phyloP scores from a whole-genome alignment of 306 rosid genomes.

The Sindora glabra region DNA sequence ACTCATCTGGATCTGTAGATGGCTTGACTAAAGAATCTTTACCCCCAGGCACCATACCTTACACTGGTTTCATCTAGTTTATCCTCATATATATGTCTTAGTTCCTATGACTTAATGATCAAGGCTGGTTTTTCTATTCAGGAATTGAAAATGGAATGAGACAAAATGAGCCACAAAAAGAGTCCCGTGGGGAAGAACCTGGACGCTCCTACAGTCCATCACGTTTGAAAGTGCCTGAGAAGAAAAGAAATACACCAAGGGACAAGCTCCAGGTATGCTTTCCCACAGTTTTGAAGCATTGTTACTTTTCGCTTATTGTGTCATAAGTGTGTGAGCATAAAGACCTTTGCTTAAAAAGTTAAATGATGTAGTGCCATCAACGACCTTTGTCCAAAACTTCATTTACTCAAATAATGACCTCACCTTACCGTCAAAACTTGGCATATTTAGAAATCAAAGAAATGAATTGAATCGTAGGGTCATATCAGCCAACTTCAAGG shows the following conservation, averaged over 20 bases:
- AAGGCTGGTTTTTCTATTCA: conserved; percentile 2
- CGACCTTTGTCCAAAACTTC: not conserved
- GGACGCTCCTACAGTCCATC: conserved; percentile 8
- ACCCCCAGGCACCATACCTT: conserved; percentile 34
- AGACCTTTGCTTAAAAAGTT: not conserved
- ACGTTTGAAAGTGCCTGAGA: conserved; percentile 31
- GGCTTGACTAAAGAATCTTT: conserved; percentile 31
- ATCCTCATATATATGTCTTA: not conserved
- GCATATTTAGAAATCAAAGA: conserved; percentile 1
- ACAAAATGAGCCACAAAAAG: conserved; percentile 13
- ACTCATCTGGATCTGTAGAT: too few relatives aligned
- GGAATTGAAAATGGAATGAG: conserved; percentile 29
- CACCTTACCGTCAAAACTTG: not conserved
- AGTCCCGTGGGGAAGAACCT: conserved; percentile 19
- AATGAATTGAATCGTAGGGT: not conserved
- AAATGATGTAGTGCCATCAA: not conserved
- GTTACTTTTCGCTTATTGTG: not conserved
- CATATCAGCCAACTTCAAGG: not conserved
- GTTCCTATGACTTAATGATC: conserved; percentile 13
- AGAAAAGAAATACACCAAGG: conserved; percentile 34
- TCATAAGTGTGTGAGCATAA: not conserved
- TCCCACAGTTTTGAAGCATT: not conserved
- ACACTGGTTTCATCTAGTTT: not conserved
- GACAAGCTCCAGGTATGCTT: conserved; percentile 37
- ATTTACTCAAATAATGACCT: not conserved